Conservation (phyloP, 1,139 yeast genomes). For the Suhomyces panamericanus region DNA sequence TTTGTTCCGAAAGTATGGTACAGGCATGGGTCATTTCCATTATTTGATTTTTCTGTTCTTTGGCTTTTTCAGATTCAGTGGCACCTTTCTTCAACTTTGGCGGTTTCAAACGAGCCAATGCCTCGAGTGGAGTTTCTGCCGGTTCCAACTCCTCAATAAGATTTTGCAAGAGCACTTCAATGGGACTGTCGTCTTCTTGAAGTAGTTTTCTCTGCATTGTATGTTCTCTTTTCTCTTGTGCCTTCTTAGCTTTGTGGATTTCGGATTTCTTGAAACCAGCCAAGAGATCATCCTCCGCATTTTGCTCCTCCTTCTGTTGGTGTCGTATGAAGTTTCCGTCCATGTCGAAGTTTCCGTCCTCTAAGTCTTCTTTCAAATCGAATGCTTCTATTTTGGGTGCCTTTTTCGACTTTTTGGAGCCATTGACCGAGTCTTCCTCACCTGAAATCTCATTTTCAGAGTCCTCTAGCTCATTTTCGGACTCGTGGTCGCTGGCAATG, state of each 20-base stretch:
- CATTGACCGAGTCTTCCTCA: conserved; percentile 9
- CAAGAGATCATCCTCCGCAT: conserved; percentile 49
- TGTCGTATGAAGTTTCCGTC: conserved; percentile 60
- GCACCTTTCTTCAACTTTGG: conserved; percentile 23
- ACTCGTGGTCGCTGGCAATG: background rate
- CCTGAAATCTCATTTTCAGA: conserved; percentile 6
- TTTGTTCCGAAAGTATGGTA: conserved; percentile 43
- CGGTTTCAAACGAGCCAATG: conserved; percentile 47
- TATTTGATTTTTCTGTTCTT: conserved; percentile 28
- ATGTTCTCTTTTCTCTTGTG: conserved; percentile 33
- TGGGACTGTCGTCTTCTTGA: conserved; percentile 16
- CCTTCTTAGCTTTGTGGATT: conserved; percentile 47
- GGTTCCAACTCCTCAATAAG: conserved; percentile 52
- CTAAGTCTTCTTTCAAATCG: conserved; percentile 55
- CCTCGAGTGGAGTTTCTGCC: conserved; percentile 67
- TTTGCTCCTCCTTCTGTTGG: conserved; percentile 31
- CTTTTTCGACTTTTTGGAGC: conserved; percentile 4
- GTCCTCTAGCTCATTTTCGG: conserved; percentile 8
- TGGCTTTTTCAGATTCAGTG: conserved; percentile 5
- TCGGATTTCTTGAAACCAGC: conserved; percentile 44
- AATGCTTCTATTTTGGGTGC: conserved; percentile 51
- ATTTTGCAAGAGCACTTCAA: conserved; percentile 27
- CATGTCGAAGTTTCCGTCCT: conserved; percentile 61
- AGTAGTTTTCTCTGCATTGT: conserved; percentile 5
- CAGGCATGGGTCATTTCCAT: conserved; percentile 51